These are phyloP conservation scores for Gymnopus androsaceus DNA, from an alignment of 1,284 basidiomycete genomes.

Conservation along the genomic window DNA sequence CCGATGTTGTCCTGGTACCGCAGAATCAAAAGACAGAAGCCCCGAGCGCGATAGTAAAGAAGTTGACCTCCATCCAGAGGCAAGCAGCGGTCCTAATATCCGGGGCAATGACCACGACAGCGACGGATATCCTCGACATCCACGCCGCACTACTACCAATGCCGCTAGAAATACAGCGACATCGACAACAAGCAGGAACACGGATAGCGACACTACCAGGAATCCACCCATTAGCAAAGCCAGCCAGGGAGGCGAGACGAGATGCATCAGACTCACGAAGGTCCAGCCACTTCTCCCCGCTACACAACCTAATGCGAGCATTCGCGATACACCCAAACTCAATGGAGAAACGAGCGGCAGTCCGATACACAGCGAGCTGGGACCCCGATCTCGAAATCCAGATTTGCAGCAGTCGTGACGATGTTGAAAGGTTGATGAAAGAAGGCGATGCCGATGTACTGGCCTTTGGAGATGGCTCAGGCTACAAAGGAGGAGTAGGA, in stretches of 20 bases:
- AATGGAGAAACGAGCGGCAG: neutral
- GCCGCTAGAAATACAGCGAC: neutral
- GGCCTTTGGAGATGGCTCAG: neutral
- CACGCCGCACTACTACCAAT: conserved; percentile 1
- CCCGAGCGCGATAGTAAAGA: neutral
- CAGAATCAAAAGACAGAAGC: neutral
- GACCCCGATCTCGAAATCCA: neutral
- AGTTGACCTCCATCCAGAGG: neutral
- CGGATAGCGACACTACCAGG: neutral
- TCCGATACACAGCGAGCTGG: neutral
- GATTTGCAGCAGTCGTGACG: neutral
- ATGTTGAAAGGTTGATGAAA: neutral
- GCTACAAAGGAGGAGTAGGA: neutral
- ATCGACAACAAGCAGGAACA: neutral
- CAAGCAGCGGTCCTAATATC: neutral
- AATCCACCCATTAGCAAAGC: neutral
- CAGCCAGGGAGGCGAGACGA: neutral
- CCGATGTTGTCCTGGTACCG: neutral
- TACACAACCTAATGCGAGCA: neutral
- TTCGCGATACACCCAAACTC: neutral
- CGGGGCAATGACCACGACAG: neutral
- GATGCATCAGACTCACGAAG: neutral
- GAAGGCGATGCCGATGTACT: neutral
- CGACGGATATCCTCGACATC: conserved; percentile 1
- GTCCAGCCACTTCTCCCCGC: neutral